Evolutionary conservation across 768 basidiomycete genomes (phyloP).

Genomic region (Leucocoprinus leucothites): DNA sequence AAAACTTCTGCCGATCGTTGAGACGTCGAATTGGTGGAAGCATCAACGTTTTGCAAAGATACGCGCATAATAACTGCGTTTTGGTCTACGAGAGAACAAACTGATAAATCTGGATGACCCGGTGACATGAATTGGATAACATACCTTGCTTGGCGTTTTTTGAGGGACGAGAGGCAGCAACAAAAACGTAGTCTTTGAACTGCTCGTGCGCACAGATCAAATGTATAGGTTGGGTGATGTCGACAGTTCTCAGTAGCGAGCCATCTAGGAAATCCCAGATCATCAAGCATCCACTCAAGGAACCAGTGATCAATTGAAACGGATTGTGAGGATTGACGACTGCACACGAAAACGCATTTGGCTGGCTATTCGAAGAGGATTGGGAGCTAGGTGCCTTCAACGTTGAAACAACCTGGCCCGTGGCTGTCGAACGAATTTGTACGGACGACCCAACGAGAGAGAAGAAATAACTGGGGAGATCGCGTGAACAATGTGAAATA

Average conservation of each 20-base stretch:
- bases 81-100: slow-evolving; percentile 34
- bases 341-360: slow-evolving; percentile 66
- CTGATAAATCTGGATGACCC: slow-evolving; percentile 6
- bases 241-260: slow-evolving; percentile 69
- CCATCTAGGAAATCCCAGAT: slow-evolving; percentile 96
- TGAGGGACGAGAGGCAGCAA: slow-evolving; percentile 52
- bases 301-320: slow-evolving; percentile 86
- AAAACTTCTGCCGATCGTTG: slow-evolving; percentile 47
- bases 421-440: slow-evolving; percentile 79
- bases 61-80: slow-evolving; percentile 62
- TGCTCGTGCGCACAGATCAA: slow-evolving; percentile 68
- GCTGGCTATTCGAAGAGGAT: slow-evolving; percentile 30
- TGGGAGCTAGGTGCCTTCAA: slow-evolving; percentile 50
- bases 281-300: slow-evolving; percentile 78
- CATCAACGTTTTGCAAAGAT: slow-evolving; percentile 43
- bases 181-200: slow-evolving; percentile 68
- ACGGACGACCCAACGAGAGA: slow-evolving; percentile 77
- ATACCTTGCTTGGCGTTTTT: slow-evolving; percentile 34
- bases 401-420: slow-evolving; percentile 79
- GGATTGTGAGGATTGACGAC: slow-evolving; percentile 81
- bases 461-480: slow-evolving; percentile 75
- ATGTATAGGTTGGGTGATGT: slow-evolving; percentile 65
- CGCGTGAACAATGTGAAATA: slow-evolving; percentile 2
- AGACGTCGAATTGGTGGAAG: slow-evolving; percentile 30
- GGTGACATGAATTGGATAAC: slow-evolving; percentile 20